Conservation (phyloP, 2,329 filamentous ascomycete species). For the Xylaria arbuscula region DNA sequence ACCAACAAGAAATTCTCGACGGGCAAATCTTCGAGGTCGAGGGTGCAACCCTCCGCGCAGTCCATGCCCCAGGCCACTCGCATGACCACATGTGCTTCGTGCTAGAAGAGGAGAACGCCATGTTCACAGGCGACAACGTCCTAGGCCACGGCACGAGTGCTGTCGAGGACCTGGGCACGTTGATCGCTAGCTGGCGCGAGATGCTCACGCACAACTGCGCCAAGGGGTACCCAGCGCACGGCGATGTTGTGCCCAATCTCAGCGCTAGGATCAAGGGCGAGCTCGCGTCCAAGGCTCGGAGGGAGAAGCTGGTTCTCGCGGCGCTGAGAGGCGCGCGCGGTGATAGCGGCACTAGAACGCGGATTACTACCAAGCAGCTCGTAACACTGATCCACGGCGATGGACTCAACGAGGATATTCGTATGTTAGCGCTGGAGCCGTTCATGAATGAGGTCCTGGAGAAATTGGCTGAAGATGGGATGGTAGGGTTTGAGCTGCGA, state of each 20-base stretch:
- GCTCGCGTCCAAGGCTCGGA: constrained; percentile 77
- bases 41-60: constrained; percentile 48
- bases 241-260: constrained; percentile 79
- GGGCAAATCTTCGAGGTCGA: constrained; percentile 62
- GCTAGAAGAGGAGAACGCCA: constrained; percentile 78
- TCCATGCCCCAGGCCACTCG: constrained; percentile 72
- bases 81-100: constrained; percentile 83
- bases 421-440: constrained; percentile 56
- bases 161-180: constrained; percentile 74
- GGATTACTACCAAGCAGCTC: constrained; percentile 56
- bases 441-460: constrained; percentile 56
- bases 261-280: constrained; percentile 81
- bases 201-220: constrained; percentile 73
- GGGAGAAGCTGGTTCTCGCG: constrained; percentile 79
- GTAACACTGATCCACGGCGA: constrained; percentile 57
- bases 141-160: constrained; percentile 86
- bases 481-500: constrained; percentile 55
- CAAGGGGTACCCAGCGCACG: constrained; percentile 86
- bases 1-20: constrained; percentile 64
- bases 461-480: constrained; percentile 57
- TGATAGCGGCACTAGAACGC: background rate
- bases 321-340: too few species aligned
- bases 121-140: constrained; percentile 90
- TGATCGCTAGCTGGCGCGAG: constrained; percentile 13
- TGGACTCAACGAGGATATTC: constrained; percentile 49